These are phyloP conservation scores for Aspergillus cristatus DNA, from an alignment of 495 filamentous ascomycete species.

Conservation along the genomic window DNA sequence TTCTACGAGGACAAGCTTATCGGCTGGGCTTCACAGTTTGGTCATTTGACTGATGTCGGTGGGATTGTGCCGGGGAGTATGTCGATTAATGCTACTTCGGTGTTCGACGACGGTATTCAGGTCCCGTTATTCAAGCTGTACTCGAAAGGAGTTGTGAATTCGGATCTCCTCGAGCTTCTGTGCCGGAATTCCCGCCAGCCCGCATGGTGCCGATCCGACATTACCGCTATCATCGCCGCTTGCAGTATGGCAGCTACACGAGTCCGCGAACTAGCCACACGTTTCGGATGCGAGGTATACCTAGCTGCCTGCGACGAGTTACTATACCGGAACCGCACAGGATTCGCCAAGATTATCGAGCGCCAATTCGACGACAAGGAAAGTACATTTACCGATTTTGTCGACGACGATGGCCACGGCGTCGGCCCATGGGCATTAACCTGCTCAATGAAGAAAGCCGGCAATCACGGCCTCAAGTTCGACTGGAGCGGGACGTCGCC, in stretches of 20 bases:
- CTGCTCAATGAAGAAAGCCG: conserved; percentile 37
- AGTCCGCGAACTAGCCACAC: conserved; percentile 33
- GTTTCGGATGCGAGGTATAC: conserved; percentile 35
- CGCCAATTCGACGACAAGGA: conserved; percentile 31
- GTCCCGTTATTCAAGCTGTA: conserved; percentile 43
- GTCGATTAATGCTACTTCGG: conserved; percentile 40
- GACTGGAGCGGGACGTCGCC: conserved; percentile 41
- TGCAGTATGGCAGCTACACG: conserved; percentile 36
- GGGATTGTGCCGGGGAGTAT: conserved; percentile 44
- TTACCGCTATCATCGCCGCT: conserved; percentile 38
- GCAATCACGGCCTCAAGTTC: conserved; percentile 27
- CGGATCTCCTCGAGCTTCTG: conserved; percentile 32
- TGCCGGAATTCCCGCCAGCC: conserved; percentile 41
- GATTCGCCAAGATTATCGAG: conserved; percentile 36
- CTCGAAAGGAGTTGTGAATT: conserved; percentile 31
- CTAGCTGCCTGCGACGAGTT: conserved; percentile 35
- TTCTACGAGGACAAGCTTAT: conserved; percentile 33
- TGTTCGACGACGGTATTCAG: conserved; percentile 44
- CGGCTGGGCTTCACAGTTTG: conserved; percentile 42
- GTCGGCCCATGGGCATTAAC: conserved; percentile 38
- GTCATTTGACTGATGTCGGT: conserved; percentile 42
- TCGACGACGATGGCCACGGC: conserved; percentile 44
- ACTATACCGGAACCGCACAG: conserved; percentile 33
- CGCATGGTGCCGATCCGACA: conserved; percentile 41
- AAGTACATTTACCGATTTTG: conserved; percentile 40